Evolutionary conservation across 2,329 filamentous ascomycete species (phyloP).

Genomic region (Chaetomium sp.): DNA sequence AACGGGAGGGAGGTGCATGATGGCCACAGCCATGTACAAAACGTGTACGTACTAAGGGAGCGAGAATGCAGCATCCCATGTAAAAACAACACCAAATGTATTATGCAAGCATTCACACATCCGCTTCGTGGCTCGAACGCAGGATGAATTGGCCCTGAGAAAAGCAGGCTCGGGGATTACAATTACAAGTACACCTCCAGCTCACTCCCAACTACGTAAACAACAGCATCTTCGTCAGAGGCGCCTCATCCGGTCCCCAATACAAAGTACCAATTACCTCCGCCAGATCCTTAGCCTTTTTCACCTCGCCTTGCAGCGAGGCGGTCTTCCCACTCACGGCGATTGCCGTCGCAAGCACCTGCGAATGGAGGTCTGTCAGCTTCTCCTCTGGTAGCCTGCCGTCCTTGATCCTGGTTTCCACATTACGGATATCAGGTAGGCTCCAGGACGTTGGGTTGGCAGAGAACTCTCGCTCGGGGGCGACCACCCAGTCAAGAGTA

Average conservation of each 20-base stretch:
- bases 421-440: background rate
- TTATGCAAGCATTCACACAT: background rate
- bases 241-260: background rate
- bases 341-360: background rate
- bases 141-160: background rate
- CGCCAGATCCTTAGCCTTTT: background rate
- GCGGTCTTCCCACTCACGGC: background rate
- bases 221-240: background rate
- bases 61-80: background rate
- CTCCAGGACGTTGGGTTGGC: background rate
- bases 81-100: conserved; percentile 1
- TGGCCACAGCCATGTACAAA: conserved; percentile 8
- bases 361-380: background rate
- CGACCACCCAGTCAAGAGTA: background rate
- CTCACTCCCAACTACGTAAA: background rate
- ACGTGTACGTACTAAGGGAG: conserved; percentile 2
- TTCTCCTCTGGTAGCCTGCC: background rate
- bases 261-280: background rate
- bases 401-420: background rate
- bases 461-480: background rate
- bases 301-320: background rate
- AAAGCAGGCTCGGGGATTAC: background rate
- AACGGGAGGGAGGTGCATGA: conserved; percentile 9
- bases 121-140: background rate
- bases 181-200: background rate